Evolutionary conservation across 139 green algal genomes (phyloP).

Genomic region (Chlorella ohadii): DNA sequence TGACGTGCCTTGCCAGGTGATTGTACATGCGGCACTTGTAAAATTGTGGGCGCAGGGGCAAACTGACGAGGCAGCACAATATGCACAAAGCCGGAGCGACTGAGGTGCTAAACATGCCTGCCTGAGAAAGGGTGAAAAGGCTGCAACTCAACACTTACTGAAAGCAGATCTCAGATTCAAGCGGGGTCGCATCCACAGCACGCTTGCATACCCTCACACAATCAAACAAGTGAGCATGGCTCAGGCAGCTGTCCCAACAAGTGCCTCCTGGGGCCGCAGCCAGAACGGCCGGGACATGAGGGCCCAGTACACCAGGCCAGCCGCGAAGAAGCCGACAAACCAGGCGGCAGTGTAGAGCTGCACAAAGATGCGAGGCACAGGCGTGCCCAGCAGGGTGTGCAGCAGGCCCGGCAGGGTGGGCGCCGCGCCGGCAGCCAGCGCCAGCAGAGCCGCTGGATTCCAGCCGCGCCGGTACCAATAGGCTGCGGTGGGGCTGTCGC

Average conservation of each 20-base stretch:
- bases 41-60: too few species aligned
- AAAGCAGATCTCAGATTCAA: too few species aligned
- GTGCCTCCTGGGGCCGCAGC: slow-evolving; percentile 2
- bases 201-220: too few species aligned
- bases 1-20: too few species aligned
- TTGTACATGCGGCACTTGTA: too few species aligned
- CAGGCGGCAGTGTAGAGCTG: background rate
- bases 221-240: slow-evolving; percentile 47
- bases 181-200: too few species aligned
- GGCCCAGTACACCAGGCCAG: background rate
- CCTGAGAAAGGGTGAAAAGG: too few species aligned
- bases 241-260: background rate
- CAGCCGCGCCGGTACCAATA: background rate
- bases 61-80: too few species aligned
- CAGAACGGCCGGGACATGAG: slow-evolving; percentile 3
- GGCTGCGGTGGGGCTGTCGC: background rate
- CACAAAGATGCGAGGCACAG: background rate
- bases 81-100: too few species aligned
- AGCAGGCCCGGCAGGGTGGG: slow-evolving; percentile 13
- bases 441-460: background rate
- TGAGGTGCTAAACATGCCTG: too few species aligned
- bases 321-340: background rate
- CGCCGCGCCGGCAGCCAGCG: background rate
- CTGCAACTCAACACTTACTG: too few species aligned
- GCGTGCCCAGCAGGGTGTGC: background rate